These are phyloP conservation scores for Backusella mclennaniae DNA, from an alignment of 192 early-diverging fungal species.

Conservation along the genomic window DNA sequence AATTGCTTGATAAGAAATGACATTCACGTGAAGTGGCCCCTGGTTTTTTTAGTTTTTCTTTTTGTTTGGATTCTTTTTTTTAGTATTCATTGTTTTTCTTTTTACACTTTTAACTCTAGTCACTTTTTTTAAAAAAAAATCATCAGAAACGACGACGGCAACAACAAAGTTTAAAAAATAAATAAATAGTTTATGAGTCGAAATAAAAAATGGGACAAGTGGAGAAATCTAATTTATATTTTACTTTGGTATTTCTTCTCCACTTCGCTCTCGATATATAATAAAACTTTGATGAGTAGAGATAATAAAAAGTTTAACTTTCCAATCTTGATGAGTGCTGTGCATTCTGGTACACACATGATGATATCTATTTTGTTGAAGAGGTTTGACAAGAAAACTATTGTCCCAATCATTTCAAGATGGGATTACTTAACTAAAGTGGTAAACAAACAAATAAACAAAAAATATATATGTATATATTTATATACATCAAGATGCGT, in stretches of 20 bases:
- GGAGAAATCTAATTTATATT: constrained; percentile 45
- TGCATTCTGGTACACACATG: constrained; percentile 72
- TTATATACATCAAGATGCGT: background rate
- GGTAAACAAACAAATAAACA: constrained; percentile 12
- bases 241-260: constrained; percentile 74
- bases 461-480: background rate
- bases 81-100: background rate
- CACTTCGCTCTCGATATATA: constrained; percentile 74
- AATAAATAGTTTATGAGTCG: background rate
- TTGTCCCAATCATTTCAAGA: constrained; percentile 6
- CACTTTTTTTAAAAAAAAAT: background rate
- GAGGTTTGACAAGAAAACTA: constrained; percentile 39
- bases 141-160: background rate
- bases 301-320: constrained; percentile 70
- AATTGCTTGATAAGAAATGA: background rate
- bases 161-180: background rate
- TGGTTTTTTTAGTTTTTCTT: background rate
- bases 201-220: constrained; percentile 4
- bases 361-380: constrained; percentile 54
- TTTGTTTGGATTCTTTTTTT: background rate
- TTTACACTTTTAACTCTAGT: background rate
- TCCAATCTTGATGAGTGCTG: constrained; percentile 74
- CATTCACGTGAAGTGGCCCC: background rate
- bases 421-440: constrained; percentile 31
- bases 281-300: constrained; percentile 79